phyloP scores from a whole-genome alignment of 495 filamentous ascomycete genomes.

The Echria macrotheca region DNA sequence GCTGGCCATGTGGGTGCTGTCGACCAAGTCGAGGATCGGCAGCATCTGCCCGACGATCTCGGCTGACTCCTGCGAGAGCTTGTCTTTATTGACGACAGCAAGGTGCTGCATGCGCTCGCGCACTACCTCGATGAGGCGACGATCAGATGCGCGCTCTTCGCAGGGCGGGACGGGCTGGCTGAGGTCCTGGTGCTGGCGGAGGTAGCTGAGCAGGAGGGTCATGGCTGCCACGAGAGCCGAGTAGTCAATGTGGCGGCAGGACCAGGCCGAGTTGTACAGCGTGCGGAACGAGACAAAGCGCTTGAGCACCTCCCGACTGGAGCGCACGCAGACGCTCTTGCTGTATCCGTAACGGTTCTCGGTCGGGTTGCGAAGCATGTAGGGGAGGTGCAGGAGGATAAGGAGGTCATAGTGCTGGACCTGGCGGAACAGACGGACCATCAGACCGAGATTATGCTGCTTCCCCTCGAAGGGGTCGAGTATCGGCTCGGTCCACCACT shows the following conservation, averaged over 20 bases:
- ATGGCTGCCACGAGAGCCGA: conserved; percentile 40
- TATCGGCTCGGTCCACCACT: conserved; percentile 33
- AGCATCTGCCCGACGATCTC: conserved; percentile 39
- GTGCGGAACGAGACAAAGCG: conserved; percentile 36
- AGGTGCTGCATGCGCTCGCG: conserved; percentile 37
- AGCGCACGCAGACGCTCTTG: conserved; percentile 37
- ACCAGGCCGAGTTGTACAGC: conserved; percentile 28
- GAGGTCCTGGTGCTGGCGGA: conserved; percentile 26
- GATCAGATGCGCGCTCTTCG: conserved; percentile 33
- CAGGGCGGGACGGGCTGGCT: conserved; percentile 25
- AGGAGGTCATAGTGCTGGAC: conserved; percentile 43
- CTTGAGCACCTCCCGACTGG: conserved; percentile 36
- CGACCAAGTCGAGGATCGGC: conserved; percentile 30
- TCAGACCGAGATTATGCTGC: conserved; percentile 18
- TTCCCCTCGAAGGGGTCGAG: conserved; percentile 11
- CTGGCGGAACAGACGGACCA: conserved; percentile 35
- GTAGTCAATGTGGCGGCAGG: conserved; percentile 43
- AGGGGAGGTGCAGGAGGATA: conserved; percentile 42
- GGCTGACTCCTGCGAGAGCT: conserved; percentile 35
- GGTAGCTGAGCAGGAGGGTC: conserved; percentile 39
- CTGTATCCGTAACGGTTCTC: conserved; percentile 45
- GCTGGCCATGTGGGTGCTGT: conserved; percentile 3
- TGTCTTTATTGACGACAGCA: conserved; percentile 30
- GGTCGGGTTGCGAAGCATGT: conserved; percentile 39
- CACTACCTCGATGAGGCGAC: conserved; percentile 25